These are phyloP conservation scores for Penicillium steckii DNA, from an alignment of 495 filamentous ascomycete genomes.

Conservation along the genomic window DNA sequence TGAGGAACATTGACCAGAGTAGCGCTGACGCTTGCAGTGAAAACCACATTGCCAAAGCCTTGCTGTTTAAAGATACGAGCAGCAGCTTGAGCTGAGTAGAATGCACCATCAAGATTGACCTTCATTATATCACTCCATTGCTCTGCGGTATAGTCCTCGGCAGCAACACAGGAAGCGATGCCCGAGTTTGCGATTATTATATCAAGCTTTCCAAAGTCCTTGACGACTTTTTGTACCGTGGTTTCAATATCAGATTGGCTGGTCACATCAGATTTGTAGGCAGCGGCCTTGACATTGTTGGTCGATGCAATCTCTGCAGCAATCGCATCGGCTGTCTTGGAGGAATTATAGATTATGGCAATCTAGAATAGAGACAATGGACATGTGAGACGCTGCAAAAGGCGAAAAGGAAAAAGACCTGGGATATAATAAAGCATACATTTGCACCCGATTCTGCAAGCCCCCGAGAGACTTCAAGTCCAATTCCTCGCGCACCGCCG, in stretches of 20 bases:
- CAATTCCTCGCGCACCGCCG: slow-evolving; percentile 73
- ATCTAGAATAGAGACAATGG: slow-evolving; percentile 2
- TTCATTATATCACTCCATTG: slow-evolving; percentile 43
- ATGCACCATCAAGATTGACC: slow-evolving; percentile 48
- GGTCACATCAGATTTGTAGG: slow-evolving; percentile 68
- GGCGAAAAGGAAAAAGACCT: not conserved
- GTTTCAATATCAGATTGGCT: slow-evolving; percentile 53
- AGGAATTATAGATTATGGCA: slow-evolving; percentile 78
- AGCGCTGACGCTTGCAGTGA: slow-evolving; percentile 43
- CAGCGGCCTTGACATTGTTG: slow-evolving; percentile 64
- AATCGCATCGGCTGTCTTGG: slow-evolving; percentile 61
- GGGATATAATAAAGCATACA: slow-evolving; percentile 17
- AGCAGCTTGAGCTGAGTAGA: slow-evolving; percentile 45
- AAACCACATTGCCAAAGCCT: slow-evolving; percentile 40
- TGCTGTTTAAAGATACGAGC: slow-evolving; percentile 41
- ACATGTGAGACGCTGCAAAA: not conserved
- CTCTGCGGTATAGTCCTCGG: slow-evolving; percentile 34
- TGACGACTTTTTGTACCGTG: slow-evolving; percentile 53
- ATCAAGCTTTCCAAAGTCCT: slow-evolving; percentile 69
- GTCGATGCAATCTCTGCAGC: slow-evolving; percentile 69
- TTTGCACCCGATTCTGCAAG: slow-evolving; percentile 79
- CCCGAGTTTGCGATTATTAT: slow-evolving; percentile 78
- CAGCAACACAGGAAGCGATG: slow-evolving; percentile 47
- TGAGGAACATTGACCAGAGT: slow-evolving; percentile 47
- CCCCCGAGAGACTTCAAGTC: slow-evolving; percentile 67